Evolutionary conservation across 2,329 filamentous ascomycete species (phyloP), one percentile per base, ranked within the genome.

Genomic region (Epichloe aotearoae): DNA sequence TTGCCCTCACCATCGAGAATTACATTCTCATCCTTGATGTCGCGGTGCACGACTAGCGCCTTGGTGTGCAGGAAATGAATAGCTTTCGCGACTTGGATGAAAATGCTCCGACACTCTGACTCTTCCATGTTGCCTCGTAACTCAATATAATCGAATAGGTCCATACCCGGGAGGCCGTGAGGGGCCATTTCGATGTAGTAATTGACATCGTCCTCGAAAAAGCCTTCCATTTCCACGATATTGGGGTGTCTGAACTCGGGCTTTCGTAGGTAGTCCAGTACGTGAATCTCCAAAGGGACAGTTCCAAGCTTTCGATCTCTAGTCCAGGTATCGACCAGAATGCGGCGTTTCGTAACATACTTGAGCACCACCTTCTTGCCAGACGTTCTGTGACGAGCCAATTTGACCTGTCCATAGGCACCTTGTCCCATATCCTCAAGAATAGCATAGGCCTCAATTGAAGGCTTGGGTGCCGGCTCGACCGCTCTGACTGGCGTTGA

Each of bases 101-200:
- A 98, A 54, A 98, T 98, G 69, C 87, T 95, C 49, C 88, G 81
- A 64, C 89, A 95, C 65, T 98, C 93, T 7, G 79, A 75, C 69
- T 98, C 93, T 49, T 95, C 88, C 93, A 98, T 98, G 61, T 91
- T 96, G 44, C 89, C 83, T 26, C 91, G 84, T 50, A 98, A 77
- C 67, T 98, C 93, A 57, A 98, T 98, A 66, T 98, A 98, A 68
- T 98, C 93, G 62, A 98, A 98, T 2, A 98, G 76, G 66, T 98
- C 93, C 90, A 98, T 97, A 12, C 93, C 93, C 0, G 93, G 93
- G 38, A 96, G 74, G 1, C 93, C 93, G 61, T 97, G 93, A 0
- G 93, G 93, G 14, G 86, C 77, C 88, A 97, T 98, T 66, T 97
- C 93, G 59, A 98, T 98, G 67, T 98, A 98, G 69, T 98, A 98